phyloP scores from a whole-genome alignment of 305 asterid species.

The Solanum hybrid region DNA sequence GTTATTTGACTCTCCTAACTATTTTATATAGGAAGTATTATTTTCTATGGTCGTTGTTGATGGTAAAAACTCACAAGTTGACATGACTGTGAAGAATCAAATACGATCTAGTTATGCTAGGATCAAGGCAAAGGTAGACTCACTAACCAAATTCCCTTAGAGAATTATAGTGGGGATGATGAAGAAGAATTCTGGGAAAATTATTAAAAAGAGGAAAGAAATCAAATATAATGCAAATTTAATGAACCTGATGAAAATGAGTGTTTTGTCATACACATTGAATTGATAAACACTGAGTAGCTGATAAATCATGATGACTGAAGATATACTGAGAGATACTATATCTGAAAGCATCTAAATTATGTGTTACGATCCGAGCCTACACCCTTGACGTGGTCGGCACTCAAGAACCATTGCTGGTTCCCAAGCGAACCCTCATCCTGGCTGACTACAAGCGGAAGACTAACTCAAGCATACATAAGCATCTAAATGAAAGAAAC shows the following conservation, averaged over 20 bases:
- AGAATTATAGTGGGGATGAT: not conserved
- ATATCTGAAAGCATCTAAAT: not conserved
- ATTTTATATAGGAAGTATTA: not conserved
- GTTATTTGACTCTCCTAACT: not conserved
- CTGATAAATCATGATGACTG: not conserved
- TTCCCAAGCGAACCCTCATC: too few relatives aligned
- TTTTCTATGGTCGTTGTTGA: not conserved
- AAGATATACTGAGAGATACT: not conserved
- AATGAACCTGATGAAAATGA: not conserved
- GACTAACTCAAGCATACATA: too few relatives aligned
- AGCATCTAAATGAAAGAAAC: too few relatives aligned
- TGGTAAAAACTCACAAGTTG: not conserved
- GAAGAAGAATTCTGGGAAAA: not conserved
- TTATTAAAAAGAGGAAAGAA: too few relatives aligned
- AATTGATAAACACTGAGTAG: not conserved
- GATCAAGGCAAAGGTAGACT: not conserved
- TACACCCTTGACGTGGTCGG: too few relatives aligned
- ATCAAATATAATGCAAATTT: not conserved
- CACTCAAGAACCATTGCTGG: too few relatives aligned
- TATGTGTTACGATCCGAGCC: too few relatives aligned
- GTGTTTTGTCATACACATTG: not conserved
- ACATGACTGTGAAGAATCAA: not conserved
- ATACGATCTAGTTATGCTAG: not conserved
- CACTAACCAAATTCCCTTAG: not conserved
- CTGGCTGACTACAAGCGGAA: too few relatives aligned